Evolutionary conservation across 805 yeast species (phyloP).

Genomic region (Candida ipomoeae): DNA sequence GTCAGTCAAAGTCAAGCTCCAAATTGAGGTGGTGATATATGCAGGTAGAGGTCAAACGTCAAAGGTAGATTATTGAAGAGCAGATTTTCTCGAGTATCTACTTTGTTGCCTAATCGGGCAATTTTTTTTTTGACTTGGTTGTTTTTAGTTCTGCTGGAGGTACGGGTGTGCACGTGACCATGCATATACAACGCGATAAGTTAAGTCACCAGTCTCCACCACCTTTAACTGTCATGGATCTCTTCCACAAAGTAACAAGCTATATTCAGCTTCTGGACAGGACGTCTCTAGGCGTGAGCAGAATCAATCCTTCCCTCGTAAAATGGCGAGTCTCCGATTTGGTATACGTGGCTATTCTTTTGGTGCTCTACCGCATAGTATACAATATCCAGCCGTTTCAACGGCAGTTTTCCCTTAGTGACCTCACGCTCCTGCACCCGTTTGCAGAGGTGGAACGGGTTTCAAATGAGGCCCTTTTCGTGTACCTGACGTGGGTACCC

Average conservation of each 20-base stretch:
- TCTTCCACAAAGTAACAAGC: conserved; percentile 14
- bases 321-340: conserved; percentile 20
- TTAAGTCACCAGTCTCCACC: not conserved
- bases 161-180: not conserved
- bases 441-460: conserved; percentile 73
- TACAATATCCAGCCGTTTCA: conserved; percentile 54
- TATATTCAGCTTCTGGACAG: conserved; percentile 25
- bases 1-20: not conserved
- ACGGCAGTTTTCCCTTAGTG: conserved; percentile 73
- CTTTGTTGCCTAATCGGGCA: no score
- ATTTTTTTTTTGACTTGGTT: no score
- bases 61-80: no score
- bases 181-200: not conserved
- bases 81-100: no score
- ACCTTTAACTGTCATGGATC: conserved; percentile 1
- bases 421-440: conserved; percentile 77
- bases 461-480: conserved; percentile 47
- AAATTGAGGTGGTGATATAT: not conserved
- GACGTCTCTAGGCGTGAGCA: conserved; percentile 19
- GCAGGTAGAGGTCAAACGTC: no score
- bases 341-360: conserved; percentile 20
- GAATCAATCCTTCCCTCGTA: conserved; percentile 7
- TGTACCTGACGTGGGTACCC: conserved; percentile 55
- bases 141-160: not conserved
- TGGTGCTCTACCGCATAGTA: conserved; percentile 21